phyloP scores from a whole-genome alignment of 2,329 filamentous ascomycete genomes.

The Dactylellina drechsleri region DNA sequence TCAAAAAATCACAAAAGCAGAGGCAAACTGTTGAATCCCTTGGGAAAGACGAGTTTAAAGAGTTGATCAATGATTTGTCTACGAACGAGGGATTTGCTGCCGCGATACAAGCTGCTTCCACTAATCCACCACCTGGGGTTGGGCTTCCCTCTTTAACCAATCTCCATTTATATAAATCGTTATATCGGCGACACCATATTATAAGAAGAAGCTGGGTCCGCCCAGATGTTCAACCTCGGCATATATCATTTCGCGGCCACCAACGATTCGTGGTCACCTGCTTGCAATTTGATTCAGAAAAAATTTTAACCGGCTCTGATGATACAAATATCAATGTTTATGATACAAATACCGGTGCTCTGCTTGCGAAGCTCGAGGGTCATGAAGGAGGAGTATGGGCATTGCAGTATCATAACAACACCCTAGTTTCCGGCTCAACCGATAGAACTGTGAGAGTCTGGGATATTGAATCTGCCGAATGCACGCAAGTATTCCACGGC shows the following conservation, averaged over 20 bases:
- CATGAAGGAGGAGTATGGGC: conserved; percentile 99
- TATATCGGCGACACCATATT: conserved; percentile 91
- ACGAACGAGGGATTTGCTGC: conserved; percentile 68
- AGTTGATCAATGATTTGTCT: conserved; percentile 57
- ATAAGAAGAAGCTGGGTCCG: conserved; percentile 94
- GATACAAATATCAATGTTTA: conserved; percentile 98
- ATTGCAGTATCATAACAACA: conserved; percentile 93
- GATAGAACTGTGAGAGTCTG: conserved; percentile 98
- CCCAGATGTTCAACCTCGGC: conserved; percentile 80
- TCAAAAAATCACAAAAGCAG: conserved; percentile 69
- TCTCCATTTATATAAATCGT: conserved; percentile 93
- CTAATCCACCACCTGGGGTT: conserved; percentile 65
- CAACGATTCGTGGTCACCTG: conserved; percentile 97
- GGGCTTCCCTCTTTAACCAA: conserved; percentile 81
- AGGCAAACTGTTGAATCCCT: conserved; percentile 62
- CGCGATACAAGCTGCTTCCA: conserved; percentile 79
- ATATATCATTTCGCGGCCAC: conserved; percentile 96
- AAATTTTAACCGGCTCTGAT: conserved; percentile 96
- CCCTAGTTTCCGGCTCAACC: conserved; percentile 92
- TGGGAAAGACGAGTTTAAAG: conserved; percentile 59
- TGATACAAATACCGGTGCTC: conserved; percentile 90
- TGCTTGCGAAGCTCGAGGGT: conserved; percentile 84
- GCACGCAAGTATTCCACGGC: conserved; percentile 95
- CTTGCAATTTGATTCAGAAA: conserved; percentile 96
- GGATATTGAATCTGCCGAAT: conserved; percentile 93